Base-by-base conservation (phyloP, 2,329 filamentous ascomycete species). In the Trichothecium sympodiale region DNA sequence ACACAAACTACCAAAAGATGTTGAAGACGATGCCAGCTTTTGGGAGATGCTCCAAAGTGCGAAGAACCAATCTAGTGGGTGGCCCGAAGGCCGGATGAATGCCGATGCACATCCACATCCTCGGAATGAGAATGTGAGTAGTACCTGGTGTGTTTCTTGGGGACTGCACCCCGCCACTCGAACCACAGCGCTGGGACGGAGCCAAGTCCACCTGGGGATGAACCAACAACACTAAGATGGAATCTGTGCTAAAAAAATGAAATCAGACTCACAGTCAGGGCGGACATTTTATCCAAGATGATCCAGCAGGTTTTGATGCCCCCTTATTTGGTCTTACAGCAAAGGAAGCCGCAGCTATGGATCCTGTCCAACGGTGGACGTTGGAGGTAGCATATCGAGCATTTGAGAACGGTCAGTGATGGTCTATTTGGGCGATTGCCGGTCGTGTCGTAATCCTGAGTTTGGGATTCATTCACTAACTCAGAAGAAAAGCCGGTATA, bases 321-420 rank as follows among this genome's bases (percentile, higher is more conserved):
- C 52, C 54, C 2, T 62, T 64, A 38, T 64, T 64, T 42, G 51
- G 49, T 1, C 49, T 55, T 1, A 48, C 47, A 18, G 43, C 51
- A 5, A 56, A 37, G 13, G 40, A 41, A 17, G 40, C 40, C 10
- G 40, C 37, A 25, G 6, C 25, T 1, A 47, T 62, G 54, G 60
- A 64, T 36, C 60, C 61, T 0, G 43, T 50, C 45, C 59, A 61
- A 27, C 42, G 57, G 23, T 50, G 46, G 49, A 46, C 46, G 5
- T 45, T 61, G 8, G 57, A 61, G 33, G 34, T 46, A 13, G 43
- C 54, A 1, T 61, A 57, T n/a, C 45, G 43, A 2, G 54, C 56
- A 2, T 52, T 61, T n/a, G 56, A 61, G 38, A 59, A 55, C 32
- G 51, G 54, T 56, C 30, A 37, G 45, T 28, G 10, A n/a, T n/a